Evolutionary conservation across 129 eudicot species (phyloP).

Genomic region (Smallanthus sonchifolius): DNA sequence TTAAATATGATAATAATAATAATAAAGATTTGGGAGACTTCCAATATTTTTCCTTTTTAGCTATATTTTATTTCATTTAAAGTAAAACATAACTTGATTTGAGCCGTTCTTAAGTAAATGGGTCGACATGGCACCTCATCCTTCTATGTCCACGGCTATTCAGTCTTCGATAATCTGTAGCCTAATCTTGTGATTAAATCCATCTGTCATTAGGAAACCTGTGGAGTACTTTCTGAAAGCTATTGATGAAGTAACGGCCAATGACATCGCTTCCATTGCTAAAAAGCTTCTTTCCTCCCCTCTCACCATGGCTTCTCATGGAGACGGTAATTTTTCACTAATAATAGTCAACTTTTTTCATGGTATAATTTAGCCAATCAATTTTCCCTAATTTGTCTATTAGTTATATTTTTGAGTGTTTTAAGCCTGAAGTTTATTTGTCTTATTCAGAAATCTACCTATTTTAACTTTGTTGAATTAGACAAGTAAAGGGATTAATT

Average conservation of each 20-base stretch:
- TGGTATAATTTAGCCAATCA: background rate
- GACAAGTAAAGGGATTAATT: background rate
- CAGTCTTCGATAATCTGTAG: background rate
- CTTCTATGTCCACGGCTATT: background rate
- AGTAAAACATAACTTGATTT: background rate
- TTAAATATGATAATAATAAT: background rate
- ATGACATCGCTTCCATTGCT: constrained; percentile 63
- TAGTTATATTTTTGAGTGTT: background rate
- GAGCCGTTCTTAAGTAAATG: background rate
- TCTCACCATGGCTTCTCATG: constrained; percentile 96
- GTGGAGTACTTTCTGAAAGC: constrained; percentile 76
- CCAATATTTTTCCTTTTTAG: background rate
- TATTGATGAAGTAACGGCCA: constrained; percentile 56
- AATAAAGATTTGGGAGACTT: background rate
- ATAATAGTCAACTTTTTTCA: background rate
- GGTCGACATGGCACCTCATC: background rate
- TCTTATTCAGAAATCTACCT: background rate
- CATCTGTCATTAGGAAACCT: constrained; percentile 56
- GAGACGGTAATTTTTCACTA: constrained; percentile 58
- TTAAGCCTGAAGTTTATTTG: background rate
- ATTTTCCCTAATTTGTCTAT: background rate
- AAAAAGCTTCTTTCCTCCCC: constrained; percentile 79
- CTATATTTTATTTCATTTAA: background rate
- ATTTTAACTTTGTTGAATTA: background rate
- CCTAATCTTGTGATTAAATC: background rate